These are phyloP conservation scores for Emergomyces pasteurianus DNA, from an alignment of 2,329 filamentous ascomycete species.

Conservation along the genomic window DNA sequence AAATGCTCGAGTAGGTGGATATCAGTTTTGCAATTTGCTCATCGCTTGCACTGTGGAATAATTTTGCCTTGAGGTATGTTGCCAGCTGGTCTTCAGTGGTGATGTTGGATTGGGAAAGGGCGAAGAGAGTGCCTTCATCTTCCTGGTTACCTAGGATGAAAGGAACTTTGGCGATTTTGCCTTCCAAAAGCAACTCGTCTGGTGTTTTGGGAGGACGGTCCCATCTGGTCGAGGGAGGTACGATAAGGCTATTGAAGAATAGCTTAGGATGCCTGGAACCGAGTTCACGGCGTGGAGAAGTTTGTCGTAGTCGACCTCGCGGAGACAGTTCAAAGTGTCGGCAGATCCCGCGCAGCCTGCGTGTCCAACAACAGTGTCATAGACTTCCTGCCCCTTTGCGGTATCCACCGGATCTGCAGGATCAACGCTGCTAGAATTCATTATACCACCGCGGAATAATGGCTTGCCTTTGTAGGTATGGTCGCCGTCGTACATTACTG, in stretches of 20 bases:
- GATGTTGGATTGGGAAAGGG: slow-evolving; percentile 57
- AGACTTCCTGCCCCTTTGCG: slow-evolving; percentile 50
- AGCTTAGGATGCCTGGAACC: slow-evolving; percentile 56
- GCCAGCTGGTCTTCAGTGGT: slow-evolving; percentile 48
- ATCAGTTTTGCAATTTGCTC: slow-evolving; percentile 46
- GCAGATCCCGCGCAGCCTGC: slow-evolving; percentile 34
- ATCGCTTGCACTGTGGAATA: slow-evolving; percentile 47
- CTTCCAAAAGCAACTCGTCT: slow-evolving; percentile 42
- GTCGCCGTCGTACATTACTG: slow-evolving; percentile 60
- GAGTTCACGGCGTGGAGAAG: slow-evolving; percentile 55
- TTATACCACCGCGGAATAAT: slow-evolving; percentile 65
- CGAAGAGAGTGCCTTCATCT: slow-evolving; percentile 67
- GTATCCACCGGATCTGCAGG: slow-evolving; percentile 54
- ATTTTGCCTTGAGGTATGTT: slow-evolving; percentile 48
- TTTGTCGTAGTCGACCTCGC: slow-evolving; percentile 33
- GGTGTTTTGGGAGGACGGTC: slow-evolving; percentile 48
- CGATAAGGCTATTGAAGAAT: slow-evolving; percentile 56
- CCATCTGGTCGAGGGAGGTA: slow-evolving; percentile 67
- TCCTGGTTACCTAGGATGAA: slow-evolving; percentile 64
- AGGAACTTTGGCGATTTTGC: slow-evolving; percentile 48
- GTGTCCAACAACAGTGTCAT: slow-evolving; percentile 33
- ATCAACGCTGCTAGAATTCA: slow-evolving; percentile 57
- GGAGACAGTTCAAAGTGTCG: slow-evolving; percentile 39
- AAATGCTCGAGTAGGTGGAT: slow-evolving; percentile 47
- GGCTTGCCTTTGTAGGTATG: slow-evolving; percentile 61